Base-by-base conservation (phyloP, 2,329 filamentous ascomycete genomes). In the Trichoderma sp. region DNA sequence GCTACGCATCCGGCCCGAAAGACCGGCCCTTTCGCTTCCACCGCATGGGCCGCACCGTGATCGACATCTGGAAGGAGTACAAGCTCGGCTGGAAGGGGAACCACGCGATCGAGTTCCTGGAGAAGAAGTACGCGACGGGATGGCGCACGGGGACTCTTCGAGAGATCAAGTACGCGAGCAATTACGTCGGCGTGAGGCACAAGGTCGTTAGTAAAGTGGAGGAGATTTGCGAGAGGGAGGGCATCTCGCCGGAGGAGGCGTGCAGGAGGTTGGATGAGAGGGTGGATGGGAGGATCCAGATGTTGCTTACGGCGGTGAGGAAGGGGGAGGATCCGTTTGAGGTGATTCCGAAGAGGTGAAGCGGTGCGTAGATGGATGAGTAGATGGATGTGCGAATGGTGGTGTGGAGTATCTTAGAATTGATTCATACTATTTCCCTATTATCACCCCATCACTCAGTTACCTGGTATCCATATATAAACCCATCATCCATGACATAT, bases 141-240 rank as follows among this genome's bases (percentile, higher is more conserved):
- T 76, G 74, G 74, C 68, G 74, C 1, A 39, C 65, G 12, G 74
- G 74, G 0, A 63, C 48, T 0, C 13, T 70, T 1, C 67, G 65
- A 15, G 73, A 74, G 15, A 48, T 70, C 0, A 76, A 74, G 52
- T 76, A 74, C 22, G 73, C 68, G 7, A 73, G 73, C 6, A 76
- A 76, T 4, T 76, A 74, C 5, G 70, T 76, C 1, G 69, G 71
- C 0, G 70, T 71, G n/a, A 50, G 74, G 4, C 70, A 71, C 6
- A 72, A 71, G 54, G 67, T 76, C 2, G 72, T 72, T 19, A 19
- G 52, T 0, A 67, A 71, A 7, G 70, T 75, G 0, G 69, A 73
- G 29, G 64, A 71, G 8, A 72, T 74, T 67, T 71, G 67, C 2
- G 54, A 66, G 1, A 25, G 50, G 7, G 52, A 69, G 6, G 54